Percentiles rank a stretch among this genome's conserved stretches.
Conservation (phyloP, 225 moss, liverwort and hornwort genomes). For the Thuidium tamariscinum region DNA sequence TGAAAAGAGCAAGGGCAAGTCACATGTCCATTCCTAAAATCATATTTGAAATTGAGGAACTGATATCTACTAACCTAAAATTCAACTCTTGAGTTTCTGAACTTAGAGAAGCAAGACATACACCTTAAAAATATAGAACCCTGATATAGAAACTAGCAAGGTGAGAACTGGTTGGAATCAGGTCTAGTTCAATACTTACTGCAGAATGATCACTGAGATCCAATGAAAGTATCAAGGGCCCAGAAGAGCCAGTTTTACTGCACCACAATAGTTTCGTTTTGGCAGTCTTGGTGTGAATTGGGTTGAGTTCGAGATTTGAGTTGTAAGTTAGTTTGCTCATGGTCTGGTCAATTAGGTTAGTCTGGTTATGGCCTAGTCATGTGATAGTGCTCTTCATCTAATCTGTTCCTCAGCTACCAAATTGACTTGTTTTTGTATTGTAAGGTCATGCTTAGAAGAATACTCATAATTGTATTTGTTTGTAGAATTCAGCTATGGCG, state of each 20-base stretch:
- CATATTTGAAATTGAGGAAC: not conserved
- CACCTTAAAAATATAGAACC: not conserved
- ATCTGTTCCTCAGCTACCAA: no score
- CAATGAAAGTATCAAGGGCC: constrained; percentile 68
- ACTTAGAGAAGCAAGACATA: not conserved
- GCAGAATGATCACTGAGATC: constrained; percentile 68
- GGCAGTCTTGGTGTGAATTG: no score
- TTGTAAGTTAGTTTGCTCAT: no score
- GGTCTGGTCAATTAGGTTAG: no score
- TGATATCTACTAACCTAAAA: not conserved
- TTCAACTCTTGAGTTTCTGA: not conserved
- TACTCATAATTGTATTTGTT: no score
- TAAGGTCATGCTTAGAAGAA: no score
- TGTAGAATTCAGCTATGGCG: no score
- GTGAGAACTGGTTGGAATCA: not conserved
- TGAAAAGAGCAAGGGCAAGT: not conserved
- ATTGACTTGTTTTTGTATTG: no score
- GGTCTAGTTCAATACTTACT: not conserved
- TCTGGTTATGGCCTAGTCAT: no score
- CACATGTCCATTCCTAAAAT: not conserved
- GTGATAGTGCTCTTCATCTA: no score
- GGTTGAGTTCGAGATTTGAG: no score
- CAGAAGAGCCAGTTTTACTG: constrained; percentile 57
- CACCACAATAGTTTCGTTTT: constrained; percentile 10
- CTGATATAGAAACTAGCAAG: not conserved